Percentiles rank a stretch among this genome's conserved stretches.
phyloP scores from a whole-genome alignment of 257 asterid species.

The Solanum lycopersicoides region DNA sequence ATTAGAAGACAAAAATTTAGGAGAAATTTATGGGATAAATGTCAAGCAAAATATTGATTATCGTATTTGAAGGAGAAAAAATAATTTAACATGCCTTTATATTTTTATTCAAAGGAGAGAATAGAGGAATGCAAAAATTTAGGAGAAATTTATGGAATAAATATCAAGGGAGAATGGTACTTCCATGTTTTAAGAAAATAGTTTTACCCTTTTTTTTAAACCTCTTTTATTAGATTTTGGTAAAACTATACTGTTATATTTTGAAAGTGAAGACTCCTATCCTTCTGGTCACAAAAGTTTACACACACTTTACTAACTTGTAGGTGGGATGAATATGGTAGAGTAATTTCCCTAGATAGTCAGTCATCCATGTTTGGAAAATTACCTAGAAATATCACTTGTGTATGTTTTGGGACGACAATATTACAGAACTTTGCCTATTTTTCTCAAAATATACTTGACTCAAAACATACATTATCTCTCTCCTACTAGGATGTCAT shows the following conservation, averaged over 20 bases:
- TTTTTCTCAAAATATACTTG: too few species aligned
- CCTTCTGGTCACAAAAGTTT: neutral
- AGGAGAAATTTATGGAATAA: neutral
- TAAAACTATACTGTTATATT: neutral
- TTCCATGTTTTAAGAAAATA: neutral
- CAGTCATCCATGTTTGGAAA: too few species aligned
- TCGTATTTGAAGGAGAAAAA: neutral
- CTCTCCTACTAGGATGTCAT: too few species aligned
- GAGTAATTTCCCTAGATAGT: too few species aligned
- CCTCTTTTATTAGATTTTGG: neutral
- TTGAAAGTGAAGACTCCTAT: neutral
- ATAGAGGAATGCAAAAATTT: neutral
- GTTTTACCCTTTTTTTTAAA: neutral
- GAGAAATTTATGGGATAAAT: neutral
- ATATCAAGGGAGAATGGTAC: neutral
- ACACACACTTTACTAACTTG: neutral
- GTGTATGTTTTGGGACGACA: too few species aligned
- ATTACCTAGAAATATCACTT: too few species aligned
- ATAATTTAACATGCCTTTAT: too few species aligned
- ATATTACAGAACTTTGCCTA: fast-evolving
- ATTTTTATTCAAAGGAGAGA: neutral
- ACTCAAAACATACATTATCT: too few species aligned
- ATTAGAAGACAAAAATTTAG: neutral
- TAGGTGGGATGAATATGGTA: neutral
- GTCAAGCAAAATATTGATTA: neutral